These are phyloP conservation scores for Pulveroboletus ravenelii DNA, from an alignment of 768 basidiomycete genomes.

Conservation along the genomic window DNA sequence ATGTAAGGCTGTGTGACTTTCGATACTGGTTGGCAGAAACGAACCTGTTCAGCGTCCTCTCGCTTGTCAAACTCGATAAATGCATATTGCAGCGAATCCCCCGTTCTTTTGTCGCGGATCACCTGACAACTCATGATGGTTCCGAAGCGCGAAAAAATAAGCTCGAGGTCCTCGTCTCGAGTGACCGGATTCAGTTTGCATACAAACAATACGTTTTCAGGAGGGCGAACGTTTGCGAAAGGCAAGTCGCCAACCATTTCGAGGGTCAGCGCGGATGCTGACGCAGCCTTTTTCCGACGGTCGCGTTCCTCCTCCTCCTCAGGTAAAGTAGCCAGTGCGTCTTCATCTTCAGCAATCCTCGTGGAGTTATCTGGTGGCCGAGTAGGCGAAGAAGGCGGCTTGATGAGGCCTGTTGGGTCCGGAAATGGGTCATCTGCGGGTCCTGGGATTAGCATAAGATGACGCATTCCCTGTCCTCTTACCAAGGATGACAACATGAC, in stretches of 20 bases:
- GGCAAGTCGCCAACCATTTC: slow-evolving; percentile 99
- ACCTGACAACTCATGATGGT: slow-evolving; percentile 97
- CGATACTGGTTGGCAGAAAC: slow-evolving; percentile 11
- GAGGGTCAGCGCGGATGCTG: slow-evolving; percentile 89
- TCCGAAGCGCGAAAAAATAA: slow-evolving; percentile 96
- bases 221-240: slow-evolving; percentile 95
- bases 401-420: slow-evolving; percentile 72
- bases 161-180: slow-evolving; percentile 90
- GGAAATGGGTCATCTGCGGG: slow-evolving; percentile 87
- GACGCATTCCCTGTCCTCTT: slow-evolving; percentile 7
- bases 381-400: slow-evolving; percentile 73
- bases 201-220: slow-evolving; percentile 97
- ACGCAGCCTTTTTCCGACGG: slow-evolving; percentile 83
- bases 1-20: slow-evolving; percentile 4
- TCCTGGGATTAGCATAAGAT: slow-evolving; percentile 1
- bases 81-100: slow-evolving; percentile 95
- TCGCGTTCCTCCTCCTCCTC: slow-evolving; percentile 82
- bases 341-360: slow-evolving; percentile 93
- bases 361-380: slow-evolving; percentile 81
- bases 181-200: slow-evolving; percentile 98
- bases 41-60: slow-evolving; percentile 90
- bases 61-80: slow-evolving; percentile 97
- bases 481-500: slow-evolving; percentile 96
- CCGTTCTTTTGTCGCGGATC: slow-evolving; percentile 91
- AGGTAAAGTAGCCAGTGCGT: slow-evolving; percentile 73